Conservation (phyloP, 768 basidiomycete species). For the Austroboletus eburneus region DNA sequence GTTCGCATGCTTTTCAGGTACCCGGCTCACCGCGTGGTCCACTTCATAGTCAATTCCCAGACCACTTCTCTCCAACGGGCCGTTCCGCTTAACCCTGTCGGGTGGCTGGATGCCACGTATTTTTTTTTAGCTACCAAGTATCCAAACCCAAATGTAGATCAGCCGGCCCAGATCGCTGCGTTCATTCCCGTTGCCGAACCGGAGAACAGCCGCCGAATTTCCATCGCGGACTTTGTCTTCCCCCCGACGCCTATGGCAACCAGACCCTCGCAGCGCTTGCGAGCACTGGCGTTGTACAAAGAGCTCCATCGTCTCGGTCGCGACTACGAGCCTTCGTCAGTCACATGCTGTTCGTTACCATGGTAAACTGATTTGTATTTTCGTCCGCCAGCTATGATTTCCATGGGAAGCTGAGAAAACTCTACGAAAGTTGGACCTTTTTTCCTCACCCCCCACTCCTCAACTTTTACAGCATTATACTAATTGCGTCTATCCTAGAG, state of each 20-base stretch:
- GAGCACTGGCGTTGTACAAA: slow-evolving; percentile 74
- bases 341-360: slow-evolving; percentile 16
- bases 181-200: no score
- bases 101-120: no score
- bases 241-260: slow-evolving; percentile 38
- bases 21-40: background rate
- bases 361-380: slow-evolving; percentile 8
- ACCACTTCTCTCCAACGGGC: background rate
- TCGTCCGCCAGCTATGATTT: slow-evolving; percentile 62
- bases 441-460: background rate
- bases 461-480: background rate
- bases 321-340: slow-evolving; percentile 80
- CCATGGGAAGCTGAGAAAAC: slow-evolving; percentile 60
- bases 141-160: no score
- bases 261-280: slow-evolving; percentile 47
- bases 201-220: no score
- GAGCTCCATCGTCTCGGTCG: slow-evolving; percentile 76
- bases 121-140: no score
- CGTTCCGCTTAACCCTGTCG: no score
- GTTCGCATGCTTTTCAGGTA: slow-evolving; percentile 17
- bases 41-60: background rate
- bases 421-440: slow-evolving; percentile 67
- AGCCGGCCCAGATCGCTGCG: no score
- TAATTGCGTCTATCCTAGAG: slow-evolving; percentile 38
- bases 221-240: background rate